phyloP scores from a whole-genome alignment of 2,329 filamentous ascomycete genomes.

The Coniella vitis region DNA sequence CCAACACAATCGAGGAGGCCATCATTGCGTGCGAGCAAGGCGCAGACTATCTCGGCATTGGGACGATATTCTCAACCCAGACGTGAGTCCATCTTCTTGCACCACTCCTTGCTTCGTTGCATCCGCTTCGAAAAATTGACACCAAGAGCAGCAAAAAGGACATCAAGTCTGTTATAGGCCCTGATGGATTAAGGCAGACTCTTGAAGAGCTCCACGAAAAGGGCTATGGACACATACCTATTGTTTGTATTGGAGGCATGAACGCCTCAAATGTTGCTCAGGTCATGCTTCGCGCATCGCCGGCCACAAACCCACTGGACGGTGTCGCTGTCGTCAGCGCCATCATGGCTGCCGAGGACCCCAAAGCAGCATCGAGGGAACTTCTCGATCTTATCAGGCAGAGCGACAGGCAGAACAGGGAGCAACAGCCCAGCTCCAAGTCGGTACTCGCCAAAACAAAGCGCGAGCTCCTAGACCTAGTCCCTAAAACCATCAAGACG shows the following conservation, averaged over 20 bases:
- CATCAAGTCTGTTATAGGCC: constrained; percentile 74
- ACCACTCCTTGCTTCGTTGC: background rate
- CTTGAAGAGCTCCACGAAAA: constrained; percentile 51
- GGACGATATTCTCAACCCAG: constrained; percentile 78
- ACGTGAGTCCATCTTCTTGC: constrained; percentile 48
- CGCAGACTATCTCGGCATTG: constrained; percentile 88
- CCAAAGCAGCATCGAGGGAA: constrained; percentile 53
- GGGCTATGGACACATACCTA: constrained; percentile 40
- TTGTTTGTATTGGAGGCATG: constrained; percentile 86
- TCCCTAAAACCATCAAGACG: constrained; percentile 45
- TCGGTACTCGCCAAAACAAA: accelerated
- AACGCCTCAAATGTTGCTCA: constrained; percentile 68
- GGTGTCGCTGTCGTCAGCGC: constrained; percentile 88
- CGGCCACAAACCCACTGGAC: constrained; percentile 55
- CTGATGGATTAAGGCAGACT: constrained; percentile 62
- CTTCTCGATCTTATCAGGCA: constrained; percentile 51
- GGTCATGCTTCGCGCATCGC: constrained; percentile 62
- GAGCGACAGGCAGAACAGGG: constrained; percentile 25
- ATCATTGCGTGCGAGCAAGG: constrained; percentile 62
- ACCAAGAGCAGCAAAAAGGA: constrained; percentile 62
- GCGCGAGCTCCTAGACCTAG: constrained; percentile 22
- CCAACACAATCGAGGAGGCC: constrained; percentile 69
- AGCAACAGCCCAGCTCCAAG: constrained; percentile 7
- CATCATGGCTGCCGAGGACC: constrained; percentile 67
- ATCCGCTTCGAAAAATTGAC: background rate